Evolutionary conservation across 306 rosid species (phyloP).

Genomic region (Fragaria iinumae): DNA sequence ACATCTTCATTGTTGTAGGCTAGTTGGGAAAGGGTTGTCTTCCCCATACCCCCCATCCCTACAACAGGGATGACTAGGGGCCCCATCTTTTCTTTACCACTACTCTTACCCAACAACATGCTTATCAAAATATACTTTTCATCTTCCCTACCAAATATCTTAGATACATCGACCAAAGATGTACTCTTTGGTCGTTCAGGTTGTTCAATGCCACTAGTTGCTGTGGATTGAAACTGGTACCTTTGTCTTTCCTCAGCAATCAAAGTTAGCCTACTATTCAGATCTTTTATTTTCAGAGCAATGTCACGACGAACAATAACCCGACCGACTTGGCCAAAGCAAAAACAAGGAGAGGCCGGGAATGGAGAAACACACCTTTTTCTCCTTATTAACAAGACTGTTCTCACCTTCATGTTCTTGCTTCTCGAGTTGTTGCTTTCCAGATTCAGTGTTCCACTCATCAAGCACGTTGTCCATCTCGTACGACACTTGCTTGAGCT

Average conservation of each 20-base stretch:
- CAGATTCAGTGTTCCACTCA: too few relatives aligned
- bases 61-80: conserved; percentile 10
- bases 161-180: conserved; percentile 1
- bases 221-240: background rate
- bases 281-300: conserved; percentile 3
- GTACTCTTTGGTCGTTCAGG: too few relatives aligned
- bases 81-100: background rate
- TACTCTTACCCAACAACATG: background rate
- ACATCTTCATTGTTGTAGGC: conserved; percentile 2
- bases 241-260: background rate
- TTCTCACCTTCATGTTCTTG: too few relatives aligned
- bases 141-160: background rate
- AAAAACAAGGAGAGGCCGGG: conserved; percentile 9
- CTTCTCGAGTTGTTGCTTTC: too few relatives aligned
- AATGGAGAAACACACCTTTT: conserved; percentile 13
- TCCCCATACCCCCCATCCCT: conserved; percentile 21
- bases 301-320: background rate
- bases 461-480: too few relatives aligned
- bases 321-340: background rate
- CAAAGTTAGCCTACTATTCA: background rate
- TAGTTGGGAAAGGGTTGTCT: background rate
- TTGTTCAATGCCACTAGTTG: too few relatives aligned
- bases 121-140: background rate
- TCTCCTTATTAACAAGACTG: background rate
- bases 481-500: too few relatives aligned